Conservation (phyloP, 306 rosid genomes). For the Acacia confusa region DNA sequence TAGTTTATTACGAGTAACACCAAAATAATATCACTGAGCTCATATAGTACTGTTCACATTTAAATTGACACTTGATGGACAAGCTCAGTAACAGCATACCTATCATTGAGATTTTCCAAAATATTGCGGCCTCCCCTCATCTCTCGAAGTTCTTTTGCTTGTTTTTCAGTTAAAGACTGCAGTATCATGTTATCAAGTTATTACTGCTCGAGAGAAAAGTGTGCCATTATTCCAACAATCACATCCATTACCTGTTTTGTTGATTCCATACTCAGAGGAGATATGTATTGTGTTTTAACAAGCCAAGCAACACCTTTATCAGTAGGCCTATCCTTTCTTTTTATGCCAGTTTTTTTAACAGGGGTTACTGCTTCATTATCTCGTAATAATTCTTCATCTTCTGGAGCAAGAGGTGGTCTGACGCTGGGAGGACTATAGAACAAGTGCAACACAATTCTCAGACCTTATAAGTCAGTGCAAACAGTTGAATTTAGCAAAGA, state of each 20-base stretch:
- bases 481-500: slow-evolving; percentile 26
- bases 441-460: slow-evolving; percentile 33
- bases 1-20: slow-evolving; percentile 5
- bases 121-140: slow-evolving; percentile 73
- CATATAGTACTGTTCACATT: slow-evolving; percentile 2
- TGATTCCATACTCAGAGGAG: slow-evolving; percentile 92
- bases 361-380: slow-evolving; percentile 86
- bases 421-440: slow-evolving; percentile 74
- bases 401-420: slow-evolving; percentile 71
- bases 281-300: slow-evolving; percentile 95
- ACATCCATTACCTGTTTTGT: slow-evolving; percentile 72
- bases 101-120: slow-evolving; percentile 71
- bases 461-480: slow-evolving; percentile 31
- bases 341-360: slow-evolving; percentile 82
- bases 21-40: slow-evolving; percentile 19
- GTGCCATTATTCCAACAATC: slow-evolving; percentile 14
- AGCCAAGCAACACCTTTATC: slow-evolving; percentile 99
- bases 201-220: slow-evolving; percentile 25
- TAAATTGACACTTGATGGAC: slow-evolving; percentile 5
- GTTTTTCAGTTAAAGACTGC: slow-evolving; percentile 96
- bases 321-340: slow-evolving; percentile 90
- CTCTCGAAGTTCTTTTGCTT: slow-evolving; percentile 94
- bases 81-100: slow-evolving; percentile 46
- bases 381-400: slow-evolving; percentile 89
- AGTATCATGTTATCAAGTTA: slow-evolving; percentile 28